Evolutionary conservation across 139 green algal species (phyloP), one percentile per base, ranked within the genome.

Genomic region (Nannochloris sp.): DNA sequence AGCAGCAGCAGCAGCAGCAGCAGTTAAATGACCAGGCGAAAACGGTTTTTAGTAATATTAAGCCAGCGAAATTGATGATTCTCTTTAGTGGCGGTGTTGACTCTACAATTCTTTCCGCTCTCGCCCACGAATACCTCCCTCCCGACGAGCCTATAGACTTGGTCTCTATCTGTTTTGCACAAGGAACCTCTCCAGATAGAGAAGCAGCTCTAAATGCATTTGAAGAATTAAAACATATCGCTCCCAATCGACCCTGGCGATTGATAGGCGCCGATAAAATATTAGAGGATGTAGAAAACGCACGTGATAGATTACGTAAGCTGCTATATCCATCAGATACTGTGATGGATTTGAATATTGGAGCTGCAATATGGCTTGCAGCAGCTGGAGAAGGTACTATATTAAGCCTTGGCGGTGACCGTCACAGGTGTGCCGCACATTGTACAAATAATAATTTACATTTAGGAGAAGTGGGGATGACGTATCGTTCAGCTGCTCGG

Each of bases 331-430:
- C 92, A 9, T 64, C 81, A 1, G 74, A 69, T 37, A 98, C 91
- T 0, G 73, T 96, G 4, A 97, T 97, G 92, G 92, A 97, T 65
- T 53, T 95, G 15, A 97, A 97, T 72, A 97, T 97, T 38, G 92
- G 88, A 0, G 82, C 86, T 1, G 89, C 90, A 4, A 75, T 98
- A 10, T 96, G 90, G 88, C 76, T 97, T 68, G 85, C 88, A 13
- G 75, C 77, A 0, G 13, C 67, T 8, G 87, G 67, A 4, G 67
- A 71, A 24, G 89, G 88, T 36, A 32, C 25, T 4, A 47, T 60
- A 23, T 10, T 14, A 30, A 35, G 4, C 23, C 3, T 31, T 2
- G 31, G 10, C 15, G 31, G 29, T 45, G 55, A 5, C 10, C n/a
- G 14, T 37, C 37, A 44, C 32, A 9, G 6, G 23, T 4, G 27